phyloP scores from a whole-genome alignment of 2,329 filamentous ascomycete genomes.

The Raffaelea arxii region DNA sequence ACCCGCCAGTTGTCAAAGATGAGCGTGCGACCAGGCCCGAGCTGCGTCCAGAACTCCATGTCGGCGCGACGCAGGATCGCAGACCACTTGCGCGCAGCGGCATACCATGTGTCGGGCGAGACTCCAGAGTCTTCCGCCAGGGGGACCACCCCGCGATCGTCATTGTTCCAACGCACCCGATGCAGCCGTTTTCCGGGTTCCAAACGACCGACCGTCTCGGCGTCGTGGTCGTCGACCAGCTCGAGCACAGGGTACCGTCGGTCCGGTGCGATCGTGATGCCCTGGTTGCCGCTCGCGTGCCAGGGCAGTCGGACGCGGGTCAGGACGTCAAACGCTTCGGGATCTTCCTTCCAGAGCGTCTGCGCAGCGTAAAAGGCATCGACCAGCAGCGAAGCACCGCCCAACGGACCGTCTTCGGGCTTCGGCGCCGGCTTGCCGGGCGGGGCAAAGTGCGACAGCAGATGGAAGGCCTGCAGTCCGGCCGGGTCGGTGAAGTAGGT shows the following conservation, averaged over 20 bases:
- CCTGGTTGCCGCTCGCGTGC: constrained; percentile 85
- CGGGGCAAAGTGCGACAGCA: constrained; percentile 67
- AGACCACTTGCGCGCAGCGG: constrained; percentile 66
- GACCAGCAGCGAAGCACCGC: constrained; percentile 72
- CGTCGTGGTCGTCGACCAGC: constrained; percentile 29
- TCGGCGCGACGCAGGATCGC: constrained; percentile 54
- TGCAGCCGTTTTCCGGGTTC: constrained; percentile 17
- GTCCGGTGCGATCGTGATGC: constrained; percentile 69
- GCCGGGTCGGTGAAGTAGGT: constrained; percentile 93
- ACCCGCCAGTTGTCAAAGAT: constrained; percentile 97
- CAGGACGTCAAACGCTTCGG: constrained; percentile 48
- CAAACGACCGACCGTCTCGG: background rate
- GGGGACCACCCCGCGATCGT: constrained; percentile 66
- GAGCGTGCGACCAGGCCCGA: constrained; percentile 67
- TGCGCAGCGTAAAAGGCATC: constrained; percentile 73
- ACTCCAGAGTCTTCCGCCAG: constrained; percentile 29
- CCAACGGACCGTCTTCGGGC: constrained; percentile 26
- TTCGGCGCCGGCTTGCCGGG: background rate
- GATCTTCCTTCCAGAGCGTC: constrained; percentile 45
- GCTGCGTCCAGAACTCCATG: constrained; percentile 70
- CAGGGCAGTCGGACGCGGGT: constrained; percentile 51
- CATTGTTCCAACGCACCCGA: constrained; percentile 87
- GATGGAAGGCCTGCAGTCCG: constrained; percentile 85
- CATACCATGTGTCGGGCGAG: constrained; percentile 59
- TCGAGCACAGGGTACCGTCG: constrained; percentile 63